These are phyloP conservation scores for Ganoderma meredithae DNA, from an alignment of 1,284 basidiomycete species.

Conservation along the genomic window DNA sequence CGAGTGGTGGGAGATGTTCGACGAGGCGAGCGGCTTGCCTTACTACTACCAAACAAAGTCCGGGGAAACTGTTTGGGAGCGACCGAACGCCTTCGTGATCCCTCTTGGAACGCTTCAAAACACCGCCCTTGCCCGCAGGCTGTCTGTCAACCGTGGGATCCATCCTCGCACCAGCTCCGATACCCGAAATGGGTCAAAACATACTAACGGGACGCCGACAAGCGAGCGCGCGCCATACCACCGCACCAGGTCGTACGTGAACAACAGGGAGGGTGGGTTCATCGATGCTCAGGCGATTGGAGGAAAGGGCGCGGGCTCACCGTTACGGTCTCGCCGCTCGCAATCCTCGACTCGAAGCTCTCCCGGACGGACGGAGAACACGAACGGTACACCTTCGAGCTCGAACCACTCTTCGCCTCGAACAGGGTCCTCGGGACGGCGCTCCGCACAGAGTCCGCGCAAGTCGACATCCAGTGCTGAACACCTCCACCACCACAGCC, in stretches of 20 bases:
- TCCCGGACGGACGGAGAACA: conserved; percentile 36
- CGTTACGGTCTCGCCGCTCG: conserved; percentile 32
- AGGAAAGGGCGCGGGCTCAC: conserved; percentile 11
- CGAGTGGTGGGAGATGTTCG: conserved; percentile 95
- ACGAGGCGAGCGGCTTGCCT: conserved; percentile 80
- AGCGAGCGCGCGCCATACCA: conserved; percentile 38
- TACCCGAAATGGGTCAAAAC: conserved; percentile 32
- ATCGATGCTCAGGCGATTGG: conserved; percentile 10
- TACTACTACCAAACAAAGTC: conserved; percentile 95
- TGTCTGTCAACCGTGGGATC: conserved; percentile 45
- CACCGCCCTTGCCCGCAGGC: conserved; percentile 74
- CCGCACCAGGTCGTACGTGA: conserved; percentile 38
- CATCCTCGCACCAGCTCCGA: conserved; percentile 10
- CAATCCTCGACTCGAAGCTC: conserved; percentile 40
- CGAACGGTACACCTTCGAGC: conserved; percentile 33
- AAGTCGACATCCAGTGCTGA: conserved; percentile 32
- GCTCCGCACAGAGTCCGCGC: conserved; percentile 23
- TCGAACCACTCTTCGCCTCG: conserved; percentile 23
- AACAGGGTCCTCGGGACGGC: conserved; percentile 28
- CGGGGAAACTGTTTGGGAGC: conserved; percentile 89
- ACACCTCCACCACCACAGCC: conserved; percentile 29
- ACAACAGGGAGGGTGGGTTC: conserved; percentile 31
- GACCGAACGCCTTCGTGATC: conserved; percentile 87
- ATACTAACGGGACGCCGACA: conserved; percentile 37
- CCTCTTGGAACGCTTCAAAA: conserved; percentile 90